A percentile compares a stretch with the other conserved stretches of the same genome.
Conservation (phyloP, 176 grass and related monocot genomes). For the Pharus latifolius region DNA sequence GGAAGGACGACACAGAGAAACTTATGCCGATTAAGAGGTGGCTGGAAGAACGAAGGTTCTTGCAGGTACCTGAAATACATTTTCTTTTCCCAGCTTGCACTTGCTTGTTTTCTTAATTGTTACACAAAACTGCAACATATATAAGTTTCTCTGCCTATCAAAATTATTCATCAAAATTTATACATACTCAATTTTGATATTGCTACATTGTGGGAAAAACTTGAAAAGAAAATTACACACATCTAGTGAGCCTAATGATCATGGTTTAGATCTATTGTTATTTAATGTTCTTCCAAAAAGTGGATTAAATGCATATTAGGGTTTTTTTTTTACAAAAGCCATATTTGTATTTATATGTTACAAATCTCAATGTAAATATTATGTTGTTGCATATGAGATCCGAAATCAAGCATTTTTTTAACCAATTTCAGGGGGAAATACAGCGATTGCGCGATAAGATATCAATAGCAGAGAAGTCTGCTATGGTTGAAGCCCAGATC, state of each 20-base stretch:
- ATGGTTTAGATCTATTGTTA: too few relatives aligned
- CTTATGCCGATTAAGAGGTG: conserved; percentile 79
- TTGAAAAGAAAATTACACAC: too few relatives aligned
- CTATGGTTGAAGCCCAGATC: conserved; percentile 61
- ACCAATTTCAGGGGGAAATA: conserved; percentile 56
- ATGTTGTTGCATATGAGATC: not conserved
- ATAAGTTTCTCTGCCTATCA: too few relatives aligned
- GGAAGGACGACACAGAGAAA: conserved; percentile 70
- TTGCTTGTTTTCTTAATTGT: not conserved
- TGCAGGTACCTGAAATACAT: conserved; percentile 65
- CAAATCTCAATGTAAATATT: not conserved
- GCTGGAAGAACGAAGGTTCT: conserved; percentile 74
- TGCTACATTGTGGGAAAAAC: too few relatives aligned
- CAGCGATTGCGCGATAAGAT: conserved; percentile 62
- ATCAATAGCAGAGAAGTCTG: conserved; percentile 60
- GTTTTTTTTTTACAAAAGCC: too few relatives aligned
- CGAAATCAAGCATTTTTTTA: not conserved
- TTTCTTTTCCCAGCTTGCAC: not conserved
- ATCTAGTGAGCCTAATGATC: too few relatives aligned
- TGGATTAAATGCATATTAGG: too few relatives aligned
- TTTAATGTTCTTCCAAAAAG: too few relatives aligned
- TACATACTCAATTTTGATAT: too few relatives aligned
- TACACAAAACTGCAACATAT: too few relatives aligned
- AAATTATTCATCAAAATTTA: too few relatives aligned
- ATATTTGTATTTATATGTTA: too few relatives aligned